Percentiles rank a stretch among this genome's conserved stretches.
Evolutionary conservation across 306 rosid species (phyloP).

Genomic region (Cucurbita maxima): DNA sequence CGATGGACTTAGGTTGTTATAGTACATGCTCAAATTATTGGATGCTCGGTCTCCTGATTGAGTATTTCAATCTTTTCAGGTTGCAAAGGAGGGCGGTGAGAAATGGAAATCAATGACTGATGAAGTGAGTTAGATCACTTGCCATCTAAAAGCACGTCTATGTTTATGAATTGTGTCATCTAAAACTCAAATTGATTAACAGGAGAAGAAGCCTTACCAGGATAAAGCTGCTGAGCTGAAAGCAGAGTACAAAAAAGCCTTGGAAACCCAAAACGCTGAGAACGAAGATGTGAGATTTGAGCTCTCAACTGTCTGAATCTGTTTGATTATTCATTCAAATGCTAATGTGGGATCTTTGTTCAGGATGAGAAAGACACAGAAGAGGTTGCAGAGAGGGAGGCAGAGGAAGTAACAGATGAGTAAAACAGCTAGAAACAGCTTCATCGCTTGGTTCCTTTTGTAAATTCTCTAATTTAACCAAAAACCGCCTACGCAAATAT

Average conservation of each 20-base stretch:
- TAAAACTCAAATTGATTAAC: background rate
- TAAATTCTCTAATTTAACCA: background rate
- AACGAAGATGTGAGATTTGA: slow-evolving; percentile 28
- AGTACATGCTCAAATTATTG: background rate
- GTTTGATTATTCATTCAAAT: background rate
- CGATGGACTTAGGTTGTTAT: too few species aligned
- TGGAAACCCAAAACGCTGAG: slow-evolving; percentile 30
- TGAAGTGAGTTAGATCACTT: slow-evolving; percentile 31
- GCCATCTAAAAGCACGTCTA: too few species aligned
- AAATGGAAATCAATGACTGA: slow-evolving; percentile 68
- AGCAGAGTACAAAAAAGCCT: slow-evolving; percentile 41
- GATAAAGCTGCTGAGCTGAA: slow-evolving; percentile 69
- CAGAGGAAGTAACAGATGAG: slow-evolving; percentile 32
- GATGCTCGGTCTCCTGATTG: background rate
- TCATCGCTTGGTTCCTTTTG: background rate
- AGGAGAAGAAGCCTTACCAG: slow-evolving; percentile 70
- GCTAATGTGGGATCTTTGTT: background rate
- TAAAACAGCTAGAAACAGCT: background rate
- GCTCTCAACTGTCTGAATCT: background rate
- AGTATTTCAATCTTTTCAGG: slow-evolving; percentile 15
- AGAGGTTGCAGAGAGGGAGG: background rate
- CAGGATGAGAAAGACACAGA: slow-evolving; percentile 36
- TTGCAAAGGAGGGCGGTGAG: slow-evolving; percentile 69
- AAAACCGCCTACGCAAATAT: background rate
- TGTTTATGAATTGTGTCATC: background rate